These are phyloP conservation scores for Phoenix dactylifera DNA, from an alignment of 176 grass and related monocot genomes.

Conservation along the genomic window DNA sequence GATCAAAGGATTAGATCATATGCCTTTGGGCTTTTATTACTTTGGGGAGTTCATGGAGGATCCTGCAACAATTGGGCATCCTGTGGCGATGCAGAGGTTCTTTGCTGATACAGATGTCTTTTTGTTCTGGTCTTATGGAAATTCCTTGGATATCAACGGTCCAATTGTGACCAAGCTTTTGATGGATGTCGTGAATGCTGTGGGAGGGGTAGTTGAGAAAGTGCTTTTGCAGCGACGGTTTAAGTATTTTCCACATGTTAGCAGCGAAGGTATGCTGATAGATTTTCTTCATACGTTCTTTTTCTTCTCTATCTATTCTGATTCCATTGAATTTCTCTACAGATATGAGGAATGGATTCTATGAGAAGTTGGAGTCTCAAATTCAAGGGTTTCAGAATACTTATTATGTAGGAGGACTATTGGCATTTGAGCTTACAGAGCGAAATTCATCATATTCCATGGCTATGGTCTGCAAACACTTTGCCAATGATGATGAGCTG, in stretches of 20 bases:
- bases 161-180: slow-evolving; percentile 44
- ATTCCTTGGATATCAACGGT: slow-evolving; percentile 48
- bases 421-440: slow-evolving; percentile 75
- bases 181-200: slow-evolving; percentile 34
- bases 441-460: slow-evolving; percentile 57
- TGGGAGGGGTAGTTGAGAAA: slow-evolving; percentile 47
- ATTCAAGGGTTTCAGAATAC: slow-evolving; percentile 78
- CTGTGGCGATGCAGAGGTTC: slow-evolving; percentile 75
- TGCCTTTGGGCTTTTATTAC: slow-evolving; percentile 67
- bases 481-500: slow-evolving; percentile 29
- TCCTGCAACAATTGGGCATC: slow-evolving; percentile 49
- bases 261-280: slow-evolving; percentile 36
- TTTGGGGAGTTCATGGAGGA: slow-evolving; percentile 65
- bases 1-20: slow-evolving; percentile 52
- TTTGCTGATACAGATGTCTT: slow-evolving; percentile 55
- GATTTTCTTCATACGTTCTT: not conserved
- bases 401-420: slow-evolving; percentile 60
- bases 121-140: slow-evolving; percentile 74
- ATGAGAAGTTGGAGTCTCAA: slow-evolving; percentile 46
- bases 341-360: slow-evolving; percentile 69
- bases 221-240: slow-evolving; percentile 58
- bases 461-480: slow-evolving; percentile 50
- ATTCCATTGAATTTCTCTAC: slow-evolving; percentile 19
- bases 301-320: slow-evolving; percentile 10
- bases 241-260: slow-evolving; percentile 74